Base-by-base conservation (phyloP, 306 rosid species). In the Lathyrus oleraceus region DNA sequence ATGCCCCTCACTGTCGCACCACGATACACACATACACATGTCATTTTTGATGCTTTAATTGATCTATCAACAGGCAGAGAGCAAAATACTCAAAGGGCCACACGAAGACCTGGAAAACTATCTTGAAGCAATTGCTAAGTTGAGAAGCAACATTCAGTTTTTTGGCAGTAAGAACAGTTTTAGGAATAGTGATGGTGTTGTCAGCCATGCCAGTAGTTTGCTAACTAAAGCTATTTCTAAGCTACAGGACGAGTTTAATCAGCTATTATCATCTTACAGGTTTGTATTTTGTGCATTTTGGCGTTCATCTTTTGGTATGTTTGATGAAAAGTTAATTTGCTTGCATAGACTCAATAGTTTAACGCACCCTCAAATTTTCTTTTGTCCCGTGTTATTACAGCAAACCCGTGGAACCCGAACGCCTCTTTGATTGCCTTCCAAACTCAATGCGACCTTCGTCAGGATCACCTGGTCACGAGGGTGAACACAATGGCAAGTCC, bases 341-440 rank as follows among this genome's bases (percentile, higher is more conserved):
- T 61, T 72, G 16, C 52, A 11, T 58, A 38, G 45, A 40, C 48
- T 76, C 54, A 56, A 69, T 57, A 70, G 57, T 10, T 47, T 19
- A 19, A 8, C 13, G 21, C 5, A 12, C 36, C 49, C 61, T 77
- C 58, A 39, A 53, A 0, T 61, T 74, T 43, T 20, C 42, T 48
- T 54, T 30, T 63, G 7, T 56, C 9, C 39, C 73, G 66, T 72
- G 58, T 47, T 56, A 72, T 84, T 78, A 51, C 87, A 94, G 99
- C 88, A 94, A 94, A 78, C 92, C 97, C 39, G 99, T 94, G 96
- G 99, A 94, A 65, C 99, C 97, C 57, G 96, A 94, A 61, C 91
- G 97, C 44, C 96, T 94, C 78, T 94, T 94, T 54, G 99, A 94
- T 62, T 84, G 99, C 77, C 96, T 94, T 70, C 97, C 97, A 25